Conservation (phyloP, 2,329 filamentous ascomycete species). For the Emericellopsis cladophorae region DNA sequence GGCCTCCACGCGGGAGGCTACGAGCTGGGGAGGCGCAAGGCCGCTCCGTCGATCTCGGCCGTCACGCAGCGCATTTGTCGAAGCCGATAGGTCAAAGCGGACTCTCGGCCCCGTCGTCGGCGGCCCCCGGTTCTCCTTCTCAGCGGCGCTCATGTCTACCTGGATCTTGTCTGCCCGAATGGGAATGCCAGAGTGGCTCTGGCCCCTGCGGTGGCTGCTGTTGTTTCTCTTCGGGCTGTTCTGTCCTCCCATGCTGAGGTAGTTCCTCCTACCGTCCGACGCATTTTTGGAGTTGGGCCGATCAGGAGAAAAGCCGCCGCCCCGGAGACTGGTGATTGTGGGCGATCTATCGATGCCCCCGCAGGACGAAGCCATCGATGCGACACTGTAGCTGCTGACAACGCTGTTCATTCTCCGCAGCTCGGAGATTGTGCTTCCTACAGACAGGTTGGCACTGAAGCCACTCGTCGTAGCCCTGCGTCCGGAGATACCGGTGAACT, state of each 20-base stretch:
- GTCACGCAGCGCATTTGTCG: slow-evolving; percentile 6
- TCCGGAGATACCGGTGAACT: not conserved
- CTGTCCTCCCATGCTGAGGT: slow-evolving; percentile 25
- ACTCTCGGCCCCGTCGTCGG: slow-evolving; percentile 2
- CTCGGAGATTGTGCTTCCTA: slow-evolving; percentile 33
- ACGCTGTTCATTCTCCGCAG: slow-evolving; percentile 46
- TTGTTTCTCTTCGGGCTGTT: slow-evolving; percentile 4
- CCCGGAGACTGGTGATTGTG: slow-evolving; percentile 23
- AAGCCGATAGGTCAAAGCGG: slow-evolving; percentile 4
- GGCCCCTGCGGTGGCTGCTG: slow-evolving; percentile 5
- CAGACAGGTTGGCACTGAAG: slow-evolving; percentile 4
- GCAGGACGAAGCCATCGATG: slow-evolving; percentile 19
- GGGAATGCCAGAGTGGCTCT: not conserved
- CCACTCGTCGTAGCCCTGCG: not conserved
- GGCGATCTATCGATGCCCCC: slow-evolving; percentile 19
- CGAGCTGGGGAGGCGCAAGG: not conserved
- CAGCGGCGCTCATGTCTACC: slow-evolving; percentile 6
- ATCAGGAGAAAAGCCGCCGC: slow-evolving; percentile 23
- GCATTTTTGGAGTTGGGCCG: slow-evolving; percentile 14
- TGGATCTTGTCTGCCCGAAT: not conserved
- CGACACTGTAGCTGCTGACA: slow-evolving; percentile 29
- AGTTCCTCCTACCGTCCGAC: slow-evolving; percentile 28
- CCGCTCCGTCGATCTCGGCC: slow-evolving; percentile 7
- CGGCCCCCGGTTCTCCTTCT: slow-evolving; percentile 15
- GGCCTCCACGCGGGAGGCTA: not conserved